Conservation (phyloP, 2,329 filamentous ascomycete genomes). For the Talaromyces marneffei region DNA sequence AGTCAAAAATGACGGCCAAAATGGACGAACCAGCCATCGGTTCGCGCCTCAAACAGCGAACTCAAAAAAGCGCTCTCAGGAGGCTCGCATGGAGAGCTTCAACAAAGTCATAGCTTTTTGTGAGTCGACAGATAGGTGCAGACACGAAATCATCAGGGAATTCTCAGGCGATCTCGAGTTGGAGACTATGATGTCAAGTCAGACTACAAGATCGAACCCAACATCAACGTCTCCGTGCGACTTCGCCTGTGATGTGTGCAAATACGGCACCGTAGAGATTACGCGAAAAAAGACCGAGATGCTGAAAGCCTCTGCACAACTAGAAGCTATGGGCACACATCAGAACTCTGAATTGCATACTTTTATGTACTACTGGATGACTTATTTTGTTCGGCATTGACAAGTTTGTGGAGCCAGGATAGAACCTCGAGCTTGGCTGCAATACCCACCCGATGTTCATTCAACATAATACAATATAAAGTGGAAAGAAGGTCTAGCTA, state of each 20-base stretch:
- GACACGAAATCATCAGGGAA: slow-evolving; percentile 66
- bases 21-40: slow-evolving; percentile 42
- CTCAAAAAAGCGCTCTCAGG: slow-evolving; percentile 30
- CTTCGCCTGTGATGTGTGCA: slow-evolving; percentile 73
- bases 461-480: too few relatives aligned
- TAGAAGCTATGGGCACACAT: background rate
- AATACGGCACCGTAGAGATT: slow-evolving; percentile 55
- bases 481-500: background rate
- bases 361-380: slow-evolving; percentile 1
- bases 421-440: too few relatives aligned
- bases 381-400: slow-evolving; percentile 1
- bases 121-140: slow-evolving; percentile 66
- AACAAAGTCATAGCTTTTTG: slow-evolving; percentile 71
- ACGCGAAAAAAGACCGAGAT: slow-evolving; percentile 47
- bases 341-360: background rate
- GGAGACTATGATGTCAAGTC: slow-evolving; percentile 25
- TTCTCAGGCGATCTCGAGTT: slow-evolving; percentile 66
- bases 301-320: background rate
- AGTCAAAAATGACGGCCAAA: slow-evolving; percentile 37
- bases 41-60: slow-evolving; percentile 38
- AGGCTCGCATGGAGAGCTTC: slow-evolving; percentile 55
- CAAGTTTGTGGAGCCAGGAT: too few relatives aligned
- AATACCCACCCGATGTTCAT: too few relatives aligned
- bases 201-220: slow-evolving; percentile 1
- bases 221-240: slow-evolving; percentile 50